Conservation (phyloP, 2,329 filamentous ascomycete species). For the Truncatella angustata region DNA sequence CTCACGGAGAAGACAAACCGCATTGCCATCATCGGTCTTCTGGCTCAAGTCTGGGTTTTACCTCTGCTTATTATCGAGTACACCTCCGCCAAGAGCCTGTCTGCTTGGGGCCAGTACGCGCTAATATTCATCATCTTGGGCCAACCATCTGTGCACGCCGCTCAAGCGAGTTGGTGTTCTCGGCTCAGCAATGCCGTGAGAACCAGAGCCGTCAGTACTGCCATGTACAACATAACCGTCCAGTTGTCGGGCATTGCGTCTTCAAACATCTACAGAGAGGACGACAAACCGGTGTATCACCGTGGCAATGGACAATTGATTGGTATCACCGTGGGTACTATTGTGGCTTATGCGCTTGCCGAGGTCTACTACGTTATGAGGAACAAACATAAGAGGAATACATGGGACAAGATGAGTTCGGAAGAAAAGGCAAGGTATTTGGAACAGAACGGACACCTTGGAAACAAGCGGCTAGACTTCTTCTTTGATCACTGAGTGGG, state of each 20-base stretch:
- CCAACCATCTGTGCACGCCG: constrained; percentile 27
- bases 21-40: constrained; percentile 26
- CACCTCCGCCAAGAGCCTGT: background rate
- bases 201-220: constrained; percentile 36
- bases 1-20: constrained; percentile 29
- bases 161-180: constrained; percentile 35
- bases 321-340: constrained; percentile 28
- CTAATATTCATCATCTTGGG: constrained; percentile 1
- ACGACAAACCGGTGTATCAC: constrained; percentile 41
- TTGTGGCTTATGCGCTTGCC: constrained; percentile 30
- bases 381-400: background rate
- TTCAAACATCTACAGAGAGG: constrained; percentile 45
- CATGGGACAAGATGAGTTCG: background rate
- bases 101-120: constrained; percentile 2
- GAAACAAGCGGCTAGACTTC: constrained; percentile 5
- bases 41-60: constrained; percentile 33
- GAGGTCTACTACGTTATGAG: constrained; percentile 3
- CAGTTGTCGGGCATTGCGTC: constrained; percentile 45
- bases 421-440: constrained; percentile 4
- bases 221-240: constrained; percentile 41
- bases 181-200: constrained; percentile 37
- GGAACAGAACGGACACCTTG: background rate
- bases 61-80: constrained; percentile 26
- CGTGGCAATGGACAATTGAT: constrained; percentile 37
- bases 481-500: background rate